Base-by-base conservation (phyloP, 305 asterid genomes). In the Fraxinus sp. region DNA sequence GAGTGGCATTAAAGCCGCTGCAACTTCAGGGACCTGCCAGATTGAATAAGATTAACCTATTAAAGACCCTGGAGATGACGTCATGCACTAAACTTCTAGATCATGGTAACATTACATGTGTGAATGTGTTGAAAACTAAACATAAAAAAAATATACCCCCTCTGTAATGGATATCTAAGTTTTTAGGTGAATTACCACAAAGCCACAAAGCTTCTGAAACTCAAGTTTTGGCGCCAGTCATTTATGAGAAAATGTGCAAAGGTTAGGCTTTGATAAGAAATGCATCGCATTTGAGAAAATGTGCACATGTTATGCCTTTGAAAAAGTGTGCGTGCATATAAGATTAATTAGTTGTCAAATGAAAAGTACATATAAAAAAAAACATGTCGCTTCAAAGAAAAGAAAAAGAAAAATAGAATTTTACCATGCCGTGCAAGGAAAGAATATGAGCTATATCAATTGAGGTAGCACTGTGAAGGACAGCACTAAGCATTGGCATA, bases 1-100 rank as follows among this genome's bases (percentile, higher is more conserved):
- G 66, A 85, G 77, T 55, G 87, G 87, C 83, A 85, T 81, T 83
- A 85, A 82, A 39, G 85, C 85, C 82, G 80, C 87, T 22, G 84
- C 87, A 77, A 85, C 82, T 83, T 85, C 82, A 13, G 87, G 87
- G 72, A 81, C 83, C 87, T 85, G 85, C 5, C 78, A 28, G 46
- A 81, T 66, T 66, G 74, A 26, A 66, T 66, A 11, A 26, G 37
- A 66, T 26, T 66, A 10, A 26, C 74, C 36, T 28, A 66, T 26
- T 66, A 26, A 13, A 26, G 36, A 66, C 74, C 74, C 18, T 24
- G 74, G 7, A 66, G 74, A 66, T 66, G 14, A 66, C 36, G 6
- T 66, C 74, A 26, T 26, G 74, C 36, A 28, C 32, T 16, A 28
- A 66, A 28, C 43, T 70, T 28, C 75, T 70, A 32, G 76, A 11